These are phyloP conservation scores for Eucalyptus leucophloia DNA, from an alignment of 345 rosid species.

Conservation along the genomic window DNA sequence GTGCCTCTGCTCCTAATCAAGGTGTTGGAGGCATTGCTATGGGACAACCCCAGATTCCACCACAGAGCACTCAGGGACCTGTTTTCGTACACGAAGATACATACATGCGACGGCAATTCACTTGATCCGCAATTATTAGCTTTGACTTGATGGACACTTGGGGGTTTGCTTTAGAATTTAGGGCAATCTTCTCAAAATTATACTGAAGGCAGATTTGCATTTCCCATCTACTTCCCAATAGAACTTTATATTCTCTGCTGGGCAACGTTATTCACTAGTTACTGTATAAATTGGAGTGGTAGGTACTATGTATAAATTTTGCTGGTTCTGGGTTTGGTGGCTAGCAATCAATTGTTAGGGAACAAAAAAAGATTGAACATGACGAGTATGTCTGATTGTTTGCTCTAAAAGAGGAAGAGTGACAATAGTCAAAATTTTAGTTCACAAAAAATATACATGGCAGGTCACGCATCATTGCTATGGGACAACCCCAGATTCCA, in stretches of 20 bases:
- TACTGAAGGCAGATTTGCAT: background rate
- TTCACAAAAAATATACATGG: background rate
- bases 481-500: conserved; percentile 74
- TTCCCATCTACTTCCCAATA: background rate
- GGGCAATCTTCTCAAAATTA: background rate
- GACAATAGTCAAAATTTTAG: background rate
- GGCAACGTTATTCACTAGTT: background rate
- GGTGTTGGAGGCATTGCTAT: conserved; percentile 40
- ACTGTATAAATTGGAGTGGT: background rate
- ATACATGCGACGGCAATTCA: conserved; percentile 57
- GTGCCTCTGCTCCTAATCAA: conserved; percentile 1
- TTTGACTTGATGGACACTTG: background rate
- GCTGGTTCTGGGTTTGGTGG: background rate
- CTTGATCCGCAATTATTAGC: conserved; percentile 10
- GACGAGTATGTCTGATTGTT: too few relatives aligned
- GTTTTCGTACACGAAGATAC: conserved; percentile 79
- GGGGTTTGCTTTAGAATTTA: background rate
- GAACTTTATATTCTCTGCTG: background rate
- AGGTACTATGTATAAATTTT: background rate
- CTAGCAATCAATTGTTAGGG: background rate
- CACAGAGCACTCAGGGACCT: conserved; percentile 38
- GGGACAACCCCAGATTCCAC: conserved; percentile 70
- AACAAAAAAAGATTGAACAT: background rate
- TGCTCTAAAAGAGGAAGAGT: too few relatives aligned
- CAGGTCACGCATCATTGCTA: conserved; percentile 15